phyloP scores from a whole-genome alignment of 1,284 basidiomycete genomes.

The Ustilago nuda region DNA sequence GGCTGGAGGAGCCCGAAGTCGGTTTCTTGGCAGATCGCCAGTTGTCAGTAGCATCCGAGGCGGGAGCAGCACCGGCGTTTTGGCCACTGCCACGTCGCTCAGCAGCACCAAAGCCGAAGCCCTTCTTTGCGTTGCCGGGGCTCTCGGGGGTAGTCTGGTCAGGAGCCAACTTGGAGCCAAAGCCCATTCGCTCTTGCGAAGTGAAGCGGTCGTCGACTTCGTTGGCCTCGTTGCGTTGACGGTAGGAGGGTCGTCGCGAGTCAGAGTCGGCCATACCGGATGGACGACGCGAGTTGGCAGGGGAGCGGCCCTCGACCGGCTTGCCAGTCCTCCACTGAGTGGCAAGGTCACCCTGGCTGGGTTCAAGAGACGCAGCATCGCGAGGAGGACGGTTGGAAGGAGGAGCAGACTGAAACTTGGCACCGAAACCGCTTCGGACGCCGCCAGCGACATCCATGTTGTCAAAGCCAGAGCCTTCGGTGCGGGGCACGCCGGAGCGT shows the following conservation, averaged over 20 bases:
- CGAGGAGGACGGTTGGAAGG: conserved; percentile 47
- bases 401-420: conserved; percentile 53
- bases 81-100: conserved; percentile 42
- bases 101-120: conserved; percentile 56
- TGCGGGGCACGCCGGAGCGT: conserved; percentile 40
- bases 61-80: conserved; percentile 8
- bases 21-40: conserved; percentile 53
- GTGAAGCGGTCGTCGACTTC: conserved; percentile 60
- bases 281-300: conserved; percentile 43
- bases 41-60: conserved; percentile 41
- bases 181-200: conserved; percentile 64
- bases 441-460: conserved; percentile 64
- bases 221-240: conserved; percentile 52
- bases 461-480: conserved; percentile 60
- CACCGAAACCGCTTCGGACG: conserved; percentile 65
- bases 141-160: conserved; percentile 60
- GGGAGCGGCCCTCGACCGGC: conserved; percentile 51
- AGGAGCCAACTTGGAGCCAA: conserved; percentile 60
- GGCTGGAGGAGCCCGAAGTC: conserved; percentile 42
- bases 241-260: conserved; percentile 35
- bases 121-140: conserved; percentile 47
- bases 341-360: conserved; percentile 60
- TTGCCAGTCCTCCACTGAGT: conserved; percentile 68
- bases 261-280: conserved; percentile 41
- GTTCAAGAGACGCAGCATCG: conserved; percentile 53